Conservation (phyloP, 257 asterid species). For the Scutellaria barbata region DNA sequence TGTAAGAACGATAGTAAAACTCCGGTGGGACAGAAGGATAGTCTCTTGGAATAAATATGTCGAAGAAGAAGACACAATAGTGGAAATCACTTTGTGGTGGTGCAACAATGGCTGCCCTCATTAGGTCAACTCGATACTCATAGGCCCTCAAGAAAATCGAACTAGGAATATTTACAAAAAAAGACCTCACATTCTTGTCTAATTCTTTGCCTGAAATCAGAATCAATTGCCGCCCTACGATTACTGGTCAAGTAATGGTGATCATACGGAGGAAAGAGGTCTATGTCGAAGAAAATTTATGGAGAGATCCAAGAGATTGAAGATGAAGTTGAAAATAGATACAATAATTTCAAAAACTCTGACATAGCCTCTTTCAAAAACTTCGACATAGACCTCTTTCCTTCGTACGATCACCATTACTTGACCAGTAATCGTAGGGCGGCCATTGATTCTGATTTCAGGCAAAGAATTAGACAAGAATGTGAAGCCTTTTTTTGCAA, state of each 20-base stretch:
- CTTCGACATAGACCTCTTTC: background rate
- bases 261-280: conserved; percentile 22
- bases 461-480: conserved; percentile 35
- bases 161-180: conserved; percentile 22
- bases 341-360: no score
- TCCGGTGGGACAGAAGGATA: conserved; percentile 46
- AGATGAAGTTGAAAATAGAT: conserved; percentile 36
- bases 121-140: conserved; percentile 37
- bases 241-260: conserved; percentile 33
- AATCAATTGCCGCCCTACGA: background rate
- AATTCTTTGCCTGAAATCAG: conserved; percentile 27
- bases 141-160: conserved; percentile 38
- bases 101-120: conserved; percentile 46
- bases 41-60: conserved; percentile 36
- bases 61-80: conserved; percentile 49
- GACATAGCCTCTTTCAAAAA: conserved; percentile 39
- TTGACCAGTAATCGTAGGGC: background rate
- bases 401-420: conserved; percentile 41
- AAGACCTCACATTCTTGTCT: conserved; percentile 33
- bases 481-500: conserved; percentile 6
- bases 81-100: conserved; percentile 36
- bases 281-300: background rate
- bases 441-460: background rate
- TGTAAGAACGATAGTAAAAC: conserved; percentile 35
- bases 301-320: conserved; percentile 47